Base-by-base conservation (phyloP, 2,329 filamentous ascomycete genomes). In the Microcyclospora tardicrescens region DNA sequence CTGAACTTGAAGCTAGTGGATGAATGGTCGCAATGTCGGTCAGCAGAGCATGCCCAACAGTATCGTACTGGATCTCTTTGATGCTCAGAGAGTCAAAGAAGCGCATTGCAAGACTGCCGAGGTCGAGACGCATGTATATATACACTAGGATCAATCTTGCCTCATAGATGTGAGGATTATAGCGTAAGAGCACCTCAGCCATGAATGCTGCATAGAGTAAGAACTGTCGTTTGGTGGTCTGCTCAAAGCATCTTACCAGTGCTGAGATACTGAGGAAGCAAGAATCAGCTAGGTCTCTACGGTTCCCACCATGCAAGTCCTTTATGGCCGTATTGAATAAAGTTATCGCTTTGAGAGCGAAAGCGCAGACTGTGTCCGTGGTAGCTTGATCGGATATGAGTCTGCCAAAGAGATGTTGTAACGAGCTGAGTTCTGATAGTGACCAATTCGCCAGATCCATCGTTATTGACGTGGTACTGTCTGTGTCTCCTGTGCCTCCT, bases 41-140 rank as follows among this genome's bases (percentile, higher is more conserved):
- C 35, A 58, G 52, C 5, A 60, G 45, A 2, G 47, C 49, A 34
- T 61, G 58, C 4, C 52, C 54, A 13, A 60, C 46, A 6, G 59
- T 61, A 33, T 61, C 59, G 38, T 52, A 45, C 30, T 61, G 59
- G 6, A 61, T 51, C 35, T 60, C 56, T 36, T 59, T 60, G n/a
- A 60, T 43, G 28, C 42, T 49, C 10, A 61, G 47, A 6, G 50
- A 53, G 31, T 55, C 50, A 40, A 56, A 60, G 12, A 53, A 34
- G 3, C 40, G 39, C 37, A 56, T 48, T 1, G 58, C 56, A 6
- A 54, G 45, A 13, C 49, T 51, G 12, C 53, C 55, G 8, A 61
- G 49, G 3, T 50, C 51, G 9, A 60, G 51, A 14, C 52, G 48
- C 46, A 54, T 55, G 39, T 58, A 57, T 28, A 60, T 43, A 36